A percentile compares a stretch with the other conserved stretches of the same genome.
Conservation (phyloP, 192 early-diverging fungal species). For the Linderina pennispora region DNA sequence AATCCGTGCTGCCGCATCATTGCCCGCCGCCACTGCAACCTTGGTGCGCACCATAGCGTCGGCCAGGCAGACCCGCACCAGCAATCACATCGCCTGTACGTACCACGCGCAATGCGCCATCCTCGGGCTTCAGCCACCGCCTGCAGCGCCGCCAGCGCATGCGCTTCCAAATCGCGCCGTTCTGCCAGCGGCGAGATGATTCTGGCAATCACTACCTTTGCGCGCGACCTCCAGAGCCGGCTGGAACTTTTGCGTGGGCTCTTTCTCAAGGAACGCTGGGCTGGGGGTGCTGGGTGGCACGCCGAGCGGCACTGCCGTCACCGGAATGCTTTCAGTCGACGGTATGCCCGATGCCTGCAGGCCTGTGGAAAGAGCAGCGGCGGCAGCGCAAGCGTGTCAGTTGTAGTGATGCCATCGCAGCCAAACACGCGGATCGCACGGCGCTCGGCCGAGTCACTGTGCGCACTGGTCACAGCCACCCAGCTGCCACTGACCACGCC, state of each 20-base stretch:
- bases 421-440: slow-evolving; percentile 42
- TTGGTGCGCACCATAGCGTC: slow-evolving; percentile 28
- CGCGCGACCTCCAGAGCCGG: slow-evolving; percentile 24
- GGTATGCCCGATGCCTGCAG: background rate
- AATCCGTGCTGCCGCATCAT: slow-evolving; percentile 12
- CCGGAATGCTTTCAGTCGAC: no score
- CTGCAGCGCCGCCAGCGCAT: slow-evolving; percentile 29
- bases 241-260: slow-evolving; percentile 6
- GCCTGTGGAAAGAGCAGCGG: slow-evolving; percentile 31
- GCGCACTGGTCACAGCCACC: slow-evolving; percentile 11
- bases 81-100: slow-evolving; percentile 37
- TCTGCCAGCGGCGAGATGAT: slow-evolving; percentile 41
- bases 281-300: slow-evolving; percentile 12
- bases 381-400: slow-evolving; percentile 18
- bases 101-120: slow-evolving; percentile 20
- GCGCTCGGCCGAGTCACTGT: background rate
- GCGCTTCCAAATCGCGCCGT: slow-evolving; percentile 30
- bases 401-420: slow-evolving; percentile 1
- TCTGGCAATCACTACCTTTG: slow-evolving; percentile 26
- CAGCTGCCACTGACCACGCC: slow-evolving; percentile 44
- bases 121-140: slow-evolving; percentile 15
- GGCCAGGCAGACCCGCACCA: slow-evolving; percentile 17
- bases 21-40: slow-evolving; percentile 19
- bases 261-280: slow-evolving; percentile 6
- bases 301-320: slow-evolving; percentile 18